Conservation (phyloP, 73 alveolate genomes). For the Uronychia setigera region DNA sequence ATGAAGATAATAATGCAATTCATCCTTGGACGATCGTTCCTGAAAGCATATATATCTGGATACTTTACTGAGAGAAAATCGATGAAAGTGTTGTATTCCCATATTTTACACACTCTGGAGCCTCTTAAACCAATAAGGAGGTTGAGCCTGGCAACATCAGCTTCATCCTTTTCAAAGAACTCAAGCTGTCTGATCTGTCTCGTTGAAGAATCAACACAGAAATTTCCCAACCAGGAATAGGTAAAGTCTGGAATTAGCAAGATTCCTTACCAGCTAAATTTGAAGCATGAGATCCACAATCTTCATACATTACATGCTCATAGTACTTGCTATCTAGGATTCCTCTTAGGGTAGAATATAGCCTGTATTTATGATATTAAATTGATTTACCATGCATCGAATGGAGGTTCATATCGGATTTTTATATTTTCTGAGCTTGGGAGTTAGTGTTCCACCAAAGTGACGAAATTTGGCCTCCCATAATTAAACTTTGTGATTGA, state of each 20-base stretch:
- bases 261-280: slow-evolving; percentile 2
- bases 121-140: slow-evolving; percentile 70
- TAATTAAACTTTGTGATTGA: not conserved
- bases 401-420: slow-evolving; percentile 52
- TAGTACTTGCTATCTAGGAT: slow-evolving; percentile 78
- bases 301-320: slow-evolving; percentile 64
- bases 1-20: slow-evolving; percentile 72
- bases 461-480: not conserved
- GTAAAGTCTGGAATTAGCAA: slow-evolving; percentile 74
- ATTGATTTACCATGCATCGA: slow-evolving; percentile 58
- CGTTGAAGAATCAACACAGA: slow-evolving; percentile 60
- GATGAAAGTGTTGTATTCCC: slow-evolving; percentile 79
- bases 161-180: slow-evolving; percentile 38
- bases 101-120: slow-evolving; percentile 40
- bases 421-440: not conserved
- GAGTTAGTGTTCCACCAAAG: not conserved
- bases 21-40: slow-evolving; percentile 76
- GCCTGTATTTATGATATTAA: slow-evolving; percentile 26
- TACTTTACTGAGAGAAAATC: slow-evolving; percentile 67
- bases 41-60: slow-evolving; percentile 26
- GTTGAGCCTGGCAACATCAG: slow-evolving; percentile 59
- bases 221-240: slow-evolving; percentile 80
- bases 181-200: slow-evolving; percentile 61
- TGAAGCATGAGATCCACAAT: slow-evolving; percentile 45
- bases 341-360: slow-evolving; percentile 49